These are phyloP conservation scores for Lactarius vividus DNA, from an alignment of 768 basidiomycete genomes.

Conservation along the genomic window DNA sequence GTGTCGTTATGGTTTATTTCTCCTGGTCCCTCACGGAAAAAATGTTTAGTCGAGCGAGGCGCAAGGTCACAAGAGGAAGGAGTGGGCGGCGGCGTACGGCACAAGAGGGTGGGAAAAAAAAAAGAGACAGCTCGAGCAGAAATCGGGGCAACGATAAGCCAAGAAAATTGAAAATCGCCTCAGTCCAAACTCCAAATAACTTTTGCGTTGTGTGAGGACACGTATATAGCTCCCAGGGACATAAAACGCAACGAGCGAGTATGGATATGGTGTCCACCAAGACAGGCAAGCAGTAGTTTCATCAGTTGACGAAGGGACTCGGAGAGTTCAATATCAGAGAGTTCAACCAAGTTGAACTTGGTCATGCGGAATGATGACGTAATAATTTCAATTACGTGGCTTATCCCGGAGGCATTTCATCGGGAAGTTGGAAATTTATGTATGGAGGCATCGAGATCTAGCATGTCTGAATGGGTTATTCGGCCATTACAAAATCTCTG, in stretches of 20 bases:
- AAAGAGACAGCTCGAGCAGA: background rate
- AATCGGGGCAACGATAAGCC: background rate
- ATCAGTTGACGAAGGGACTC: background rate
- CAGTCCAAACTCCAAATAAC: background rate
- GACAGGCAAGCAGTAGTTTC: background rate
- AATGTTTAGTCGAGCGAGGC: background rate
- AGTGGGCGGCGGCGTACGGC: background rate
- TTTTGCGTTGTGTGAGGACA: background rate
- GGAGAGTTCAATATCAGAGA: background rate
- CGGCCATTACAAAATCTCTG: conserved; percentile 9
- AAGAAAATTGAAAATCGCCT: background rate
- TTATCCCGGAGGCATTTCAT: conserved; percentile 19
- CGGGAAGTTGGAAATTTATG: conserved; percentile 6
- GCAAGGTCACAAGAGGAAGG: background rate
- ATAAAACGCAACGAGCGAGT: background rate
- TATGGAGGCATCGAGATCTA: background rate
- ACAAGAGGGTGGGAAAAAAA: conserved; percentile 9
- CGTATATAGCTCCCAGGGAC: background rate
- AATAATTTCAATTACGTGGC: conserved; percentile 6
- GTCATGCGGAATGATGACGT: conserved; percentile 7
- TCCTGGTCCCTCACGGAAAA: conserved; percentile 15
- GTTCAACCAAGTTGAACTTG: background rate
- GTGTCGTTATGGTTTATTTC: background rate
- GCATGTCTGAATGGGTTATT: background rate
- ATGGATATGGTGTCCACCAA: background rate